phyloP scores from a whole-genome alignment of 768 basidiomycete genomes.

The Mycena polygramma region DNA sequence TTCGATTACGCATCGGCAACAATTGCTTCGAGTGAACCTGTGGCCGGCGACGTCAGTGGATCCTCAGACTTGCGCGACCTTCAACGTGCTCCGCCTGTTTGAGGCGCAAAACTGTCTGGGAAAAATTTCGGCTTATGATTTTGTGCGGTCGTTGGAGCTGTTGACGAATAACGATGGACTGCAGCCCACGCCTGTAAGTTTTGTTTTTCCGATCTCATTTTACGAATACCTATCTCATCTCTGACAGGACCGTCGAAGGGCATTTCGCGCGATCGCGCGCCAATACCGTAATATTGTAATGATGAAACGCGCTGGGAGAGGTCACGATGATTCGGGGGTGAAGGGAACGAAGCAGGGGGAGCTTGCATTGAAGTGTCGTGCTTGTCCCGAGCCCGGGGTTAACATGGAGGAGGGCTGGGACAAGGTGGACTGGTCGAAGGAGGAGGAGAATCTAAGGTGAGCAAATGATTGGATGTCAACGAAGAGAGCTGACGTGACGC shows the following conservation, averaged over 20 bases:
- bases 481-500: too few species aligned
- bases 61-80: not conserved
- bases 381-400: constrained; percentile 21
- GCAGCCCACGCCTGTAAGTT: not conserved
- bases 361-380: constrained; percentile 16
- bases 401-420: constrained; percentile 12
- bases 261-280: not conserved
- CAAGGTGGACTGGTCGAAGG: not conserved
- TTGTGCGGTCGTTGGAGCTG: constrained; percentile 2
- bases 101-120: constrained; percentile 5
- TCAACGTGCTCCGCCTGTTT: constrained; percentile 4
- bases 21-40: constrained; percentile 4
- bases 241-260: constrained; percentile 1
- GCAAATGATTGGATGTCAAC: too few species aligned
- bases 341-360: constrained; percentile 3
- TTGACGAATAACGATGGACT: constrained; percentile 16
- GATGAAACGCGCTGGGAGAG: constrained; percentile 16
- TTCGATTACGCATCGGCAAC: not conserved
- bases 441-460: not conserved
- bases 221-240: too few species aligned
- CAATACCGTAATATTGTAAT: constrained; percentile 25
- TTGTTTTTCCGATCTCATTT: too few species aligned
- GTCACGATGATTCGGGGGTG: constrained; percentile 13
- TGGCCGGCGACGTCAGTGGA: constrained; percentile 19
- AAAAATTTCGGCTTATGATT: constrained; percentile 23